Evolutionary conservation across 148 eudicot genomes (phyloP).

Genomic region (Tetragonia tetragonoides): DNA sequence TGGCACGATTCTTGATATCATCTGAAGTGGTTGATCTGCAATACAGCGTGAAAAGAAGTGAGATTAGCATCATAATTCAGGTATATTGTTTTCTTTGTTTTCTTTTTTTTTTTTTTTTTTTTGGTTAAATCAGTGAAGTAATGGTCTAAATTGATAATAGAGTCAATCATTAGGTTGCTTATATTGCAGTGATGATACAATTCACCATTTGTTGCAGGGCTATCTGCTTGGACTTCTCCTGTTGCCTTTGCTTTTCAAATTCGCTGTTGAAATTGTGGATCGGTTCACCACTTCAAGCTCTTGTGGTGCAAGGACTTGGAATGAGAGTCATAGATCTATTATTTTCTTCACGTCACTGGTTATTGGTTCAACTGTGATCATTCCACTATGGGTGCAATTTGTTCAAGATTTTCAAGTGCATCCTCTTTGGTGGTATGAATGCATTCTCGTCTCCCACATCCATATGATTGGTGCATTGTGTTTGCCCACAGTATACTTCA

Average conservation of each 20-base stretch:
- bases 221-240: slow-evolving; percentile 81
- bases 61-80: slow-evolving; percentile 82
- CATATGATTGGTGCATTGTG: neutral
- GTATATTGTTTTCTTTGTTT: slow-evolving; percentile 26
- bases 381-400: slow-evolving; percentile 80
- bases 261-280: slow-evolving; percentile 37
- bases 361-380: slow-evolving; percentile 36
- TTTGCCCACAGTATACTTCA: neutral
- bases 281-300: slow-evolving; percentile 26
- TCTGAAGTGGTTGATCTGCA: slow-evolving; percentile 27
- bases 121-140: neutral
- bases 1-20: slow-evolving; percentile 30
- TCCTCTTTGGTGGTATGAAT: slow-evolving; percentile 73
- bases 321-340: slow-evolving; percentile 48
- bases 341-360: slow-evolving; percentile 61
- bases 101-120: neutral
- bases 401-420: slow-evolving; percentile 73
- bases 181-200: neutral
- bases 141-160: slow-evolving; percentile 4
- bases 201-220: slow-evolving; percentile 47
- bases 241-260: slow-evolving; percentile 56
- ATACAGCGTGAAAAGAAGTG: slow-evolving; percentile 56
- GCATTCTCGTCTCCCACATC: neutral
- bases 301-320: slow-evolving; percentile 28
- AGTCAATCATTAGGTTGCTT: neutral